phyloP scores from a whole-genome alignment of 352 stramenopile genomes.

The Pythium brassicae region DNA sequence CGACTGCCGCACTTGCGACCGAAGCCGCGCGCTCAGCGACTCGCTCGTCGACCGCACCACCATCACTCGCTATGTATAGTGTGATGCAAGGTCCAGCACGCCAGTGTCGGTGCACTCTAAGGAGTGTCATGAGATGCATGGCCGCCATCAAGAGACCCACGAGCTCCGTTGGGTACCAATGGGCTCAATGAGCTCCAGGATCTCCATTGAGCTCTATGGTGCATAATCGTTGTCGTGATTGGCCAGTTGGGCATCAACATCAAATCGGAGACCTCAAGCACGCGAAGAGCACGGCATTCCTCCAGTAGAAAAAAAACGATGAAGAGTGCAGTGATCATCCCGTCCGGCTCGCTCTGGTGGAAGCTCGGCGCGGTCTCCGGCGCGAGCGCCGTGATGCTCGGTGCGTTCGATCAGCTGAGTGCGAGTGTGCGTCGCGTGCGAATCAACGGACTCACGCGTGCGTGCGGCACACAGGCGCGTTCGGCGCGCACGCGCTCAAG shows the following conservation, averaged over 20 bases:
- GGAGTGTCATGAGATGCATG: no score
- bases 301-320: slow-evolving; percentile 15
- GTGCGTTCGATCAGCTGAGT: slow-evolving; percentile 16
- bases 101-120: neutral
- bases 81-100: neutral
- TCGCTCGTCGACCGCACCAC: slow-evolving; percentile 14
- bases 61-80: slow-evolving; percentile 1
- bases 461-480: slow-evolving; percentile 43
- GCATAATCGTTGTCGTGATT: slow-evolving; percentile 1
- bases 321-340: slow-evolving; percentile 56
- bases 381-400: slow-evolving; percentile 53
- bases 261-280: neutral
- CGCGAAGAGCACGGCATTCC: neutral
- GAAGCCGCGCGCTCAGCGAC: slow-evolving; percentile 47
- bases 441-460: neutral
- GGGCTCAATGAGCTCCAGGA: no score
- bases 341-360: slow-evolving; percentile 73
- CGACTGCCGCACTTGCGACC: slow-evolving; percentile 39
- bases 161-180: no score
- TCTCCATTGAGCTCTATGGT: no score
- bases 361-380: slow-evolving; percentile 70
- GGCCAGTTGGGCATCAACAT: neutral
- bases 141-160: no score
- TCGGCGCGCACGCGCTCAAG: slow-evolving; percentile 74
- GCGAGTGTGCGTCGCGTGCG: neutral